A percentile compares a stretch with the other conserved stretches of the same genome.
phyloP scores from a whole-genome alignment of 352 stramenopile species.

The Globisporangium recalcitrans region DNA sequence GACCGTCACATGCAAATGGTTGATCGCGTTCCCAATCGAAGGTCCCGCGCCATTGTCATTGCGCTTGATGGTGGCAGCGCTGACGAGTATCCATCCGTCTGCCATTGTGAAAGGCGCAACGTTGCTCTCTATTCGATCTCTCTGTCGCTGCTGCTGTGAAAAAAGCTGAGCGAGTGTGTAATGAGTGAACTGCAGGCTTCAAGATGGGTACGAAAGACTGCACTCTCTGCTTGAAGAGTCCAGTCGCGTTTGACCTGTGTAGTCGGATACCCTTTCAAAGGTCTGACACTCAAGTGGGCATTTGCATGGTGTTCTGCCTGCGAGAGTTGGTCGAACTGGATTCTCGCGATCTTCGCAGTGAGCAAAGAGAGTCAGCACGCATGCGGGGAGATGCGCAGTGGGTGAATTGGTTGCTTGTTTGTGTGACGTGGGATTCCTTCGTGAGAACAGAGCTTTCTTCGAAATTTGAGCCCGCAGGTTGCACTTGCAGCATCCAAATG shows the following conservation, averaged over 20 bases:
- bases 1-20: not conserved
- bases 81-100: not conserved
- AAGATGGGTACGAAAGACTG: slow-evolving; percentile 5
- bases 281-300: not conserved
- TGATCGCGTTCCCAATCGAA: not conserved
- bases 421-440: not conserved
- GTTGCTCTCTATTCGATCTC: not conserved
- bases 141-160: too few relatives aligned
- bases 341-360: slow-evolving; percentile 1
- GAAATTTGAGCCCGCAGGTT: slow-evolving; percentile 1
- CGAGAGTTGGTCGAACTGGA: not conserved
- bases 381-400: not conserved
- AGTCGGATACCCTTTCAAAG: not conserved
- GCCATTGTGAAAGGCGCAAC: not conserved
- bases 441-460: not conserved
- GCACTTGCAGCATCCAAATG: not conserved
- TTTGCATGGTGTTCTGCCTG: not conserved
- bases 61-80: too few relatives aligned
- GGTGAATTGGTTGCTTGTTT: not conserved
- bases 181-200: slow-evolving; percentile 7
- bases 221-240: not conserved
- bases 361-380: slow-evolving; percentile 4
- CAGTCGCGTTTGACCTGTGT: not conserved
- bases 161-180: not conserved
- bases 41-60: too few relatives aligned